phyloP scores from a whole-genome alignment of 2,329 filamentous ascomycete genomes.

The Pyrenophora tritici-repentis region DNA sequence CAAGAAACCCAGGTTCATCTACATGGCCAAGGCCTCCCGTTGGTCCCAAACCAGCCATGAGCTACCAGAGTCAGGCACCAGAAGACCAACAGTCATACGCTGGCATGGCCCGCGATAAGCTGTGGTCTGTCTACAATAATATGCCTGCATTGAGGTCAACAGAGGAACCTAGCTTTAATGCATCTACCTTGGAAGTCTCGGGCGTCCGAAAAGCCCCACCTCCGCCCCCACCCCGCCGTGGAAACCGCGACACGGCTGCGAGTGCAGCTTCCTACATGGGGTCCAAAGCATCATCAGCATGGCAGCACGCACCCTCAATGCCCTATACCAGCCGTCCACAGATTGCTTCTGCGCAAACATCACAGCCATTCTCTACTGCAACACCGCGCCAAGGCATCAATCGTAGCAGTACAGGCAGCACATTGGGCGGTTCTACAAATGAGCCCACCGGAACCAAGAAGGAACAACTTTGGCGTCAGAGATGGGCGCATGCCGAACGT shows the following conservation, averaged over 20 bases:
- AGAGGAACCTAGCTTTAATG: constrained; percentile 16
- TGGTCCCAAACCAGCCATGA: constrained; percentile 33
- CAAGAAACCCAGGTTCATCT: constrained; percentile 34
- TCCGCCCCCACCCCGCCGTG: constrained; percentile 46
- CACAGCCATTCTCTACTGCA: constrained; percentile 36
- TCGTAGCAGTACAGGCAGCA: constrained; percentile 34
- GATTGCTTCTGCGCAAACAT: constrained; percentile 19
- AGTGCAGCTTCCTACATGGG: constrained; percentile 47
- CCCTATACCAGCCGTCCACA: constrained; percentile 35
- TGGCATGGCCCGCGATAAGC: constrained; percentile 46
- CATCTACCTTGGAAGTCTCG: constrained; percentile 15
- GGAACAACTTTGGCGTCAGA: constrained; percentile 71
- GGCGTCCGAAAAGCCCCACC: constrained; percentile 32
- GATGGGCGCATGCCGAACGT: constrained; percentile 68
- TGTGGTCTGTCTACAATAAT: constrained; percentile 48
- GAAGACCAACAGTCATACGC: constrained; percentile 41
- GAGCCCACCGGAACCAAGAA: constrained; percentile 63
- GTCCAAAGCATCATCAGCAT: constrained; percentile 43
- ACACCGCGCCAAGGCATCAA: constrained; percentile 26
- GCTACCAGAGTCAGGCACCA: constrained; percentile 16
- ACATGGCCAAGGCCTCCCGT: constrained; percentile 41
- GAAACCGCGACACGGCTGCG: constrained; percentile 44
- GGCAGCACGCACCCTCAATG: constrained; percentile 41
- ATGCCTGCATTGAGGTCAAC: constrained; percentile 43
- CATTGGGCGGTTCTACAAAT: constrained; percentile 26